These are phyloP conservation scores for Trichoderma virens DNA, from an alignment of 495 filamentous ascomycete species.

Conservation along the genomic window DNA sequence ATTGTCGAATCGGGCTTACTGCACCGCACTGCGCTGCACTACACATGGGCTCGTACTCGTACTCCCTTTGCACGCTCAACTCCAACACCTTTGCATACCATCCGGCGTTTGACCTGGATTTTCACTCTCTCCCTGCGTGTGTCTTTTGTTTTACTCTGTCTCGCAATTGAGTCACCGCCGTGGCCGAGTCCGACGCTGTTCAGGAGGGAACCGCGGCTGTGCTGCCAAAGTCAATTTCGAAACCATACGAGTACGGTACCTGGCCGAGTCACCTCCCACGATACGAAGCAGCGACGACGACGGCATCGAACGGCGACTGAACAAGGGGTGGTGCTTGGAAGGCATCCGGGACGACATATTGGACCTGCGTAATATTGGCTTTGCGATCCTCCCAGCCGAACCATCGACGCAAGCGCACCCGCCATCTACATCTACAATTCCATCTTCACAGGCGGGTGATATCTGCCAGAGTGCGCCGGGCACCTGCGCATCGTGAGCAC, in stretches of 20 bases:
- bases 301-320: not conserved
- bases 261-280: not conserved
- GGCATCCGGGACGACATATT: not conserved
- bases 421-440: not conserved
- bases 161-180: slow-evolving; percentile 3
- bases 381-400: not conserved
- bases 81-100: not conserved
- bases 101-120: not conserved
- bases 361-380: not conserved
- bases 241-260: no score
- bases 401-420: not conserved
- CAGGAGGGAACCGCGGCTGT: not conserved
- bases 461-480: not conserved
- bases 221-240: slow-evolving; percentile 1
- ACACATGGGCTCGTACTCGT: not conserved
- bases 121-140: slow-evolving; percentile 2
- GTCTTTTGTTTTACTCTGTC: not conserved
- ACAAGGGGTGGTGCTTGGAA: not conserved
- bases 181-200: not conserved
- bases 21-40: not conserved
- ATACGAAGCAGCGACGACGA: not conserved
- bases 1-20: no score
- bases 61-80: not conserved
- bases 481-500: not conserved
- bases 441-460: not conserved